These are phyloP conservation scores for Scleroderma citrinum DNA, from an alignment of 768 basidiomycete genomes.

Conservation along the genomic window DNA sequence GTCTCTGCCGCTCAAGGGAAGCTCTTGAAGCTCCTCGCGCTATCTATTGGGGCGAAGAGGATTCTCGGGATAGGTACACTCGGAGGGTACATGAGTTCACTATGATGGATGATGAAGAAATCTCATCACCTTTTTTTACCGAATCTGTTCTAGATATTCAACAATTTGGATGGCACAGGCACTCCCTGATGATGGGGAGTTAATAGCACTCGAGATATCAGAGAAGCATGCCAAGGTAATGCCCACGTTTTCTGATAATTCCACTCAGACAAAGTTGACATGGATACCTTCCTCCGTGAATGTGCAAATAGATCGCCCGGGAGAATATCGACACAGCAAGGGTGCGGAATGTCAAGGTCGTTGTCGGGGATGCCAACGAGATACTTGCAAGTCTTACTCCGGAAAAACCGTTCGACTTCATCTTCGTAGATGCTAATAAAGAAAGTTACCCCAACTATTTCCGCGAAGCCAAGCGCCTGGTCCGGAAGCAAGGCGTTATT, in stretches of 20 bases:
- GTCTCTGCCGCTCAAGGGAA: constrained; percentile 53
- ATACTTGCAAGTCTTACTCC: constrained; percentile 43
- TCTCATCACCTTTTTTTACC: background rate
- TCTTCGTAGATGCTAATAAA: constrained; percentile 74
- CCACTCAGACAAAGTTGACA: too few relatives aligned
- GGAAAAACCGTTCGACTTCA: constrained; percentile 52
- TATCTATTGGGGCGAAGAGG: constrained; percentile 47
- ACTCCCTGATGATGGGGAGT: constrained; percentile 44
- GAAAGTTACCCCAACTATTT: constrained; percentile 49
- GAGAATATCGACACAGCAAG: constrained; percentile 54
- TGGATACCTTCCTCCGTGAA: too few relatives aligned
- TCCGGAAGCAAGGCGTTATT: constrained; percentile 55
- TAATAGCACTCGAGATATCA: constrained; percentile 43
- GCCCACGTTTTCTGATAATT: background rate
- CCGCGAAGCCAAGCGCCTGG: constrained; percentile 53
- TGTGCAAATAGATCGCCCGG: constrained; percentile 42
- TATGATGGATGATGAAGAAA: background rate
- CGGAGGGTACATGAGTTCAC: constrained; percentile 41
- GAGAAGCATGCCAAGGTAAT: constrained; percentile 42
- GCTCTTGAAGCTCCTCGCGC: constrained; percentile 47
- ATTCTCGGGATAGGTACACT: constrained; percentile 64
- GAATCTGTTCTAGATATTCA: constrained; percentile 23
- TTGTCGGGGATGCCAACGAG: constrained; percentile 48
- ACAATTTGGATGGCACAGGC: constrained; percentile 30
- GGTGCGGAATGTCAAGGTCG: constrained; percentile 42